Percentiles rank a stretch among this genome's conserved stretches.
Evolutionary conservation across 2,329 filamentous ascomycete species (phyloP).

Genomic region (Dactylellina cionopaga): DNA sequence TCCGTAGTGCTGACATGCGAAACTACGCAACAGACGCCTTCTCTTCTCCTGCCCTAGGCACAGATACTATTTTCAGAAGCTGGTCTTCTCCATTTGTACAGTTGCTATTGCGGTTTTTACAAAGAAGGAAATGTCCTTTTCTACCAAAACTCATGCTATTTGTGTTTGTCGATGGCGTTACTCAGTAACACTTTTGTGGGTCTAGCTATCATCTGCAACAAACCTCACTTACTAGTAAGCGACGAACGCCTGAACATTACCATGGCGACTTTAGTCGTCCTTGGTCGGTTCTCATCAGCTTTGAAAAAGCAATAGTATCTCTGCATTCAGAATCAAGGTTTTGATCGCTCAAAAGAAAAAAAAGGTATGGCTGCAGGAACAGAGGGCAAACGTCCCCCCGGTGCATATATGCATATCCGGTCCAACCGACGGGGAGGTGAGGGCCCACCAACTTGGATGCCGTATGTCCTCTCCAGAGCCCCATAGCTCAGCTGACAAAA

Average conservation of each 20-base stretch:
- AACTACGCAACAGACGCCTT: constrained; percentile 43
- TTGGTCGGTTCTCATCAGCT: constrained; percentile 3
- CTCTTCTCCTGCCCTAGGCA: constrained; percentile 22
- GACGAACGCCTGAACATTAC: constrained; percentile 7
- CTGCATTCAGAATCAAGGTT: constrained; percentile 4
- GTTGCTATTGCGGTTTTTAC: constrained; percentile 20
- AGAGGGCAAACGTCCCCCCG: constrained; percentile 25
- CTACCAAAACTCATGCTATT: constrained; percentile 36
- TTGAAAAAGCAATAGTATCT: constrained; percentile 11
- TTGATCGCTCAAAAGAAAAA: constrained; percentile 10
- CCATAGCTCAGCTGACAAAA: constrained; percentile 47
- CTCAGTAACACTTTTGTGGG: constrained; percentile 14
- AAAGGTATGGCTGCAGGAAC: constrained; percentile 48
- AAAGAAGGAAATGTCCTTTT: constrained; percentile 26
- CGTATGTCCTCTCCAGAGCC: constrained; percentile 18
- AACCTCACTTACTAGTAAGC: constrained; percentile 42
- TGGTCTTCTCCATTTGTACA: constrained; percentile 25
- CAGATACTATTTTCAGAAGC: constrained; percentile 51
- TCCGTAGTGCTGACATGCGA: constrained; percentile 52
- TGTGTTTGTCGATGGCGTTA: constrained; percentile 33
- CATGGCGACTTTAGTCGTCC: background rate
- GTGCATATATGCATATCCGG: constrained; percentile 50
- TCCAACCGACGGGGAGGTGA: constrained; percentile 38
- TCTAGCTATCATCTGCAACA: constrained; percentile 14
- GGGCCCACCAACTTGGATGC: constrained; percentile 26